These are phyloP conservation scores for Magnusiomyces sp. DNA, from an alignment of 1,139 yeast genomes.

Conservation along the genomic window DNA sequence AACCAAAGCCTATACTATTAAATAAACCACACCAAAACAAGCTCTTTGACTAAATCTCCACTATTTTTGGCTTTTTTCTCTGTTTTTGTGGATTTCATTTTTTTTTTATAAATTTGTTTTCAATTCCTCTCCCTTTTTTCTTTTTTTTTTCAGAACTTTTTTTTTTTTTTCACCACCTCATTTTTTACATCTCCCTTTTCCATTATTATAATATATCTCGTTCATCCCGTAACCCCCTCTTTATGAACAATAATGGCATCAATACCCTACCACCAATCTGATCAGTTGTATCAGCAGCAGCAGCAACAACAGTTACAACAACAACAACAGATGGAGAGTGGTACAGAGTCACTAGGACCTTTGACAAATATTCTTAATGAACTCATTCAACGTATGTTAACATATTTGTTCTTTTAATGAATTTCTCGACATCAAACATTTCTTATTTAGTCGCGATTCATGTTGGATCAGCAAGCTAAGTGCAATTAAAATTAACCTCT, in stretches of 20 bases:
- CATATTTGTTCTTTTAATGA: neutral
- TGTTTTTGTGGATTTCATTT: too few species aligned
- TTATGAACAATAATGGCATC: too few species aligned
- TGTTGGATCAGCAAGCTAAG: neutral
- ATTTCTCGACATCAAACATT: neutral
- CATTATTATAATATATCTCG: neutral
- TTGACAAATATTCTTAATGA: constrained; percentile 4
- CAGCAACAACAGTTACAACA: too few species aligned
- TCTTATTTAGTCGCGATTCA: neutral
- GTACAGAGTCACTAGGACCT: neutral
- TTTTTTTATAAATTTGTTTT: too few species aligned
- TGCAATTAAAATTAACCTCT: neutral
- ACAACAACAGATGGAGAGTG: neutral
- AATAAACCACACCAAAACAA: too few species aligned
- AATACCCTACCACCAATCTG: too few species aligned
- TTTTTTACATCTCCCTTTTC: neutral
- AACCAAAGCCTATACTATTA: too few species aligned
- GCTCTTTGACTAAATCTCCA: too few species aligned
- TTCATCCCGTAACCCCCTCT: too few species aligned
- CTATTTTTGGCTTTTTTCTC: too few species aligned
- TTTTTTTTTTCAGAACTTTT: neutral
- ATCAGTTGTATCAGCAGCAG: too few species aligned
- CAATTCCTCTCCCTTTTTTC: too few species aligned
- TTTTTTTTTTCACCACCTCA: neutral
- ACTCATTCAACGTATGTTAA: constrained; percentile 3